Percentiles rank a stretch among this genome's conserved stretches.
Conservation (phyloP, 1,284 basidiomycete genomes). For the Apiotrichum porosum region DNA sequence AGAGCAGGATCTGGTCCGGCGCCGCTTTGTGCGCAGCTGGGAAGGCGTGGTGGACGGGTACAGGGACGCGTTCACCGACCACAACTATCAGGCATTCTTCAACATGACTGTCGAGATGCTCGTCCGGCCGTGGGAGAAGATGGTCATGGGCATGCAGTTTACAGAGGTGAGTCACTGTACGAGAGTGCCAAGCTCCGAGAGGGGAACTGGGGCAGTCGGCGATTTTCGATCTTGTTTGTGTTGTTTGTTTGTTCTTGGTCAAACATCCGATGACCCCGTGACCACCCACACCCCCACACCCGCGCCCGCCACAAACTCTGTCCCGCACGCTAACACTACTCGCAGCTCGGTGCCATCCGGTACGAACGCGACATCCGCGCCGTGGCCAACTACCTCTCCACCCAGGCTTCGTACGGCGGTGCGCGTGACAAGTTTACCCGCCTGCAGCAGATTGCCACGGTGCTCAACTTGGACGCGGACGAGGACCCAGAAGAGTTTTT, state of each 20-base stretch:
- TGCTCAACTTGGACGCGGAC: conserved; percentile 84
- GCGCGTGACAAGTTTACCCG: conserved; percentile 85
- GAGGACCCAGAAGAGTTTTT: conserved; percentile 90
- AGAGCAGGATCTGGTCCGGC: conserved; percentile 75
- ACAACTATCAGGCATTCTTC: conserved; percentile 82
- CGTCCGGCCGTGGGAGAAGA: conserved; percentile 89
- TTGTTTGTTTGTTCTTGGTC: no score
- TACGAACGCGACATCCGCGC: conserved; percentile 90
- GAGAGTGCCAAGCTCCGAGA: no score
- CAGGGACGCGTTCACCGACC: conserved; percentile 67
- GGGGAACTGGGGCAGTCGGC: no score
- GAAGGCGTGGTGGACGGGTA: conserved; percentile 77
- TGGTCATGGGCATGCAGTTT: conserved; percentile 72
- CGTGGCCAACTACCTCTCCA: conserved; percentile 73
- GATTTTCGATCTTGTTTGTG: no score
- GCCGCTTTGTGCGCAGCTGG: conserved; percentile 81
- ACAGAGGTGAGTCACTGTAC: conserved; percentile 63
- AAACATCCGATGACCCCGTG: not conserved
- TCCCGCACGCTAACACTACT: not conserved
- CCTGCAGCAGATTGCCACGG: conserved; percentile 85
- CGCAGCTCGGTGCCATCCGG: conserved; percentile 87
- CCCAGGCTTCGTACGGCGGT: conserved; percentile 80
- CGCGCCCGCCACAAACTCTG: no score
- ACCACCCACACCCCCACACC: no score
- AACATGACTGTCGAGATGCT: conserved; percentile 77